Conservation (phyloP, 371 early-diverging fungal genomes). For the Homolaphlyctis polyrhiza region DNA sequence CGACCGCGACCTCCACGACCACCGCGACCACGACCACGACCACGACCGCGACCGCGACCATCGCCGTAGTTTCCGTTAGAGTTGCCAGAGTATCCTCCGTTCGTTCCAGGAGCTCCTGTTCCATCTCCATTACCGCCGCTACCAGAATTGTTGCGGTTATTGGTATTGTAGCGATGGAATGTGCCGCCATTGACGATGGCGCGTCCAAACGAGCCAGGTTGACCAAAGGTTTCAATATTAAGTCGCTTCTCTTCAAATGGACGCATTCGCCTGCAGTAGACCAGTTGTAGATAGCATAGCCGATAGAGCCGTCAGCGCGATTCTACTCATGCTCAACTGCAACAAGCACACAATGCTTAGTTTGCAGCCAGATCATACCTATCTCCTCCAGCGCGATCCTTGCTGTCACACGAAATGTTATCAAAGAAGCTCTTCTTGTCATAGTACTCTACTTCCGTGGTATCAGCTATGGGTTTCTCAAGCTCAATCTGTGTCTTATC, state of each 20-base stretch:
- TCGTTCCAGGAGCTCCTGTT: neutral
- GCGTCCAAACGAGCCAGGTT: slow-evolving; percentile 34
- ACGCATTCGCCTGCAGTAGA: no score
- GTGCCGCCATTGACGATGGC: neutral
- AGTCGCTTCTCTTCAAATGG: slow-evolving; percentile 80
- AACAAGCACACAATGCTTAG: no score
- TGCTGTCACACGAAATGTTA: slow-evolving; percentile 93
- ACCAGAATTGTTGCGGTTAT: neutral
- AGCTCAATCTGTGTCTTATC: slow-evolving; percentile 61
- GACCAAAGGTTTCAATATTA: slow-evolving; percentile 95
- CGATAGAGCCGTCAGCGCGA: no score
- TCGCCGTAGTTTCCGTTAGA: no score
- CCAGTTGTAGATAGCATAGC: no score
- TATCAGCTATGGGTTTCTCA: slow-evolving; percentile 14
- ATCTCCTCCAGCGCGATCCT: slow-evolving; percentile 67
- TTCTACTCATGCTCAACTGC: no score
- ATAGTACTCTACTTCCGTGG: no score
- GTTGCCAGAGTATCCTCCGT: no score
- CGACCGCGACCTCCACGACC: neutral
- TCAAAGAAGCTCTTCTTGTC: slow-evolving; percentile 91
- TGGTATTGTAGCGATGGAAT: neutral
- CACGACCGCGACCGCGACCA: neutral
- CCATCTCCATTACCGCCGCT: neutral
- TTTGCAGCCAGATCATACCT: no score
- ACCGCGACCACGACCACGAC: neutral